These are phyloP conservation scores for Colletotrichum costaricense DNA, from an alignment of 2,329 filamentous ascomycete genomes.

Conservation along the genomic window DNA sequence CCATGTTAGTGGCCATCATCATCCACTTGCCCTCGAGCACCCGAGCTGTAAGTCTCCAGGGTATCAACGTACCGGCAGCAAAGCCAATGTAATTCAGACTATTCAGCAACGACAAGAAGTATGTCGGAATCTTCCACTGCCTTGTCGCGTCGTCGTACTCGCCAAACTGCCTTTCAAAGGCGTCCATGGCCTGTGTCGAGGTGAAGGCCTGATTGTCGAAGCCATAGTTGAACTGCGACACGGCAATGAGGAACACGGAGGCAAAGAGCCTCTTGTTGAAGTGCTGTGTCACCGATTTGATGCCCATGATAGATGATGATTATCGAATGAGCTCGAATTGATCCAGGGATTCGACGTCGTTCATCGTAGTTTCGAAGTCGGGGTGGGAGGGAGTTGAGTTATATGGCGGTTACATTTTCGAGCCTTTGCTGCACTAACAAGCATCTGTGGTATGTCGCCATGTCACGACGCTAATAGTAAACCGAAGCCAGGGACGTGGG, in stretches of 20 bases:
- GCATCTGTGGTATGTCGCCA: neutral
- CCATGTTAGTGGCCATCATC: neutral
- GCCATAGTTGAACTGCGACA: slow-evolving; percentile 53
- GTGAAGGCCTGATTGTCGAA: slow-evolving; percentile 50
- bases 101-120: slow-evolving; percentile 50
- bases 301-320: neutral
- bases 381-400: neutral
- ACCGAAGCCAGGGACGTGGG: neutral
- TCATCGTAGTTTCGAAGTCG: neutral
- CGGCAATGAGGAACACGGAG: slow-evolving; percentile 42
- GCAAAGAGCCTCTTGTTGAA: slow-evolving; percentile 35
- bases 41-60: neutral
- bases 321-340: neutral
- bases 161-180: slow-evolving; percentile 49
- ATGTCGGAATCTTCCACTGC: slow-evolving; percentile 41
- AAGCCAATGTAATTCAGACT: slow-evolving; percentile 48
- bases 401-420: neutral
- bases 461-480: neutral
- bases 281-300: slow-evolving; percentile 16
- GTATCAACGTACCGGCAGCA: slow-evolving; percentile 39
- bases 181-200: slow-evolving; percentile 50
- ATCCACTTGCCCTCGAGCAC: neutral
- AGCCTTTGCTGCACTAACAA: neutral
- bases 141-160: slow-evolving; percentile 36
- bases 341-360: neutral